Evolutionary conservation across 768 basidiomycete species (phyloP), one percentile per base, ranked within the genome.

Genomic region (Boletus huronensis): DNA sequence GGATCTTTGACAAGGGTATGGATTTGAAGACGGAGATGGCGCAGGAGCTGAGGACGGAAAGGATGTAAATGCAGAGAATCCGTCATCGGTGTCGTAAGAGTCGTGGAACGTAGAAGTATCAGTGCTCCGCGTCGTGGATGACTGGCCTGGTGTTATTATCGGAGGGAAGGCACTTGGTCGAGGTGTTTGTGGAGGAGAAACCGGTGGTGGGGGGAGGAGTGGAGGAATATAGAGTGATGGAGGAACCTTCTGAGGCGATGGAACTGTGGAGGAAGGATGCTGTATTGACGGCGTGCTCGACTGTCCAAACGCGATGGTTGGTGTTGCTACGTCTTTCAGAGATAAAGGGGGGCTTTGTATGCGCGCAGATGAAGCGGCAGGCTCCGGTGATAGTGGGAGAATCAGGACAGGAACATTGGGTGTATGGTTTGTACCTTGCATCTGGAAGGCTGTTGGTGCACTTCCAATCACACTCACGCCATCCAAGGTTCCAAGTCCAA

Each of bases 11-110:
- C 45, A 50, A 34, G 50, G 57, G 49, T 55, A 46, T 57, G 58
- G 11, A 44, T 50, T 19, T 16, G 38, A 42, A 34, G 49, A 40
- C 14, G 53, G 48, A 44, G 53, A 54, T 43, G 50, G 48, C 1
- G 62, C 44, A 38, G 48, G 32, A 19, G 43, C 29, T 6, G 59
- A 32, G 38, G 63, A 47, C 6, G 74, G 59, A 23, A 74, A 70
- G 5, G 72, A 69, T 49, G 70, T 57, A 60, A 81, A 79, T 36
- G 82, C 81, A 6, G 78, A 73, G 60, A 85, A 88, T 45, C 84
- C 82, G 52, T 76, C 75, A 36, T 73, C 66, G 0, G 79, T 74
- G 39, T 58, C 62, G 16, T 55, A 32, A 48, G 68, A 63, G 34
- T 68, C 63, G 25, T 64, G 58, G 23, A 39, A 40, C 17, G 38